Evolutionary conservation across 331 rosid species (phyloP), one percentile per base, ranked within the genome.

Genomic region (Pyracantha coccinea): DNA sequence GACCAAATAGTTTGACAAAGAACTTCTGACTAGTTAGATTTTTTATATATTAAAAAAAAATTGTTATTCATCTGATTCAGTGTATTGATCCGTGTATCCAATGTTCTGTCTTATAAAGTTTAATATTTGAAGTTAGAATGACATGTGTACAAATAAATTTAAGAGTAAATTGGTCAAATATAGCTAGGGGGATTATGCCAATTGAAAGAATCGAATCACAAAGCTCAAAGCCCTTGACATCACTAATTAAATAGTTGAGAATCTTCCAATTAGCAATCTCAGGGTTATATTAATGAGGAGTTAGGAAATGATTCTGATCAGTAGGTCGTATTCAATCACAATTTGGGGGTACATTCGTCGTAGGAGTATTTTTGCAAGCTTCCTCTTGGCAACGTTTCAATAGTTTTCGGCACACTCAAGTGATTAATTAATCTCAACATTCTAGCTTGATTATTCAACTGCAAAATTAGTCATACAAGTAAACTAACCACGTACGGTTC

Each of bases 121-220:
- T 38, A 38, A 38, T 38, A 10, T 38, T 38, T 38, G 45, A 10
- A 10, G 14, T 6, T 31, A 55, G 1, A 20, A 57, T 58, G 63
- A 23, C 62, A 4, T 11, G 29, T 57, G 12, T 11, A 23, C 7
- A 58, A 58, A 5, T 11, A 57, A 10, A 10, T 57, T n/a, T 57
- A 8, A n/a, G 62, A 20, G 13, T 9, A 21, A 21, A 57, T 10
- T 8, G 14, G 62, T 4, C 6, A 52, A 19, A 15, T 19, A 52
- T 57, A 33, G 24, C 19, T 33, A n/a, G 33, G 55, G 58, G 20
- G 83, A 70, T 76, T 84, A 83, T 86, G 78, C 86, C 78, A 54
- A 71, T 41, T 63, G 20, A 24, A n/a, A 41, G 69, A 23, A 19
- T 11, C 21, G 13, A 61, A 32, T 32, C 19, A 64, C 32, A 35